Percentiles rank a stretch among this genome's conserved stretches.
Evolutionary conservation across 2,329 filamentous ascomycete species (phyloP).

Genomic region (Nigrograna mackinnonii): DNA sequence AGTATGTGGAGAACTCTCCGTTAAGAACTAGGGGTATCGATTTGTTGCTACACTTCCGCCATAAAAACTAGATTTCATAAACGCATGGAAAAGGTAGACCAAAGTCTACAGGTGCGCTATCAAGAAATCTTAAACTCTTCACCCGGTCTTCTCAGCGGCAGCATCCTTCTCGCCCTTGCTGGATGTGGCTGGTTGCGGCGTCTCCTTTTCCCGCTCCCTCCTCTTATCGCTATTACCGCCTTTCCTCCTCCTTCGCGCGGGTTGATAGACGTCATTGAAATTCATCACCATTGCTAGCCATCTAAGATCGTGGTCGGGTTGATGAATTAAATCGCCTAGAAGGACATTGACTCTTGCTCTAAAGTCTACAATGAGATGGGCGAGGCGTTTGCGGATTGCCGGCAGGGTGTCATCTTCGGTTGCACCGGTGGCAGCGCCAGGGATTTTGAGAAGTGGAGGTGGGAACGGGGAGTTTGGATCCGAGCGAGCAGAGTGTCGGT

Average conservation of each 20-base stretch:
- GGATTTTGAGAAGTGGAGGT: slow-evolving; percentile 39
- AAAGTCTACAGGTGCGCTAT: too few species aligned
- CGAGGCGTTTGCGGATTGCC: slow-evolving; percentile 73
- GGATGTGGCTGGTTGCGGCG: slow-evolving; percentile 9
- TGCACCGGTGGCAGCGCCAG: slow-evolving; percentile 14
- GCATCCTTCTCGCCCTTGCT: too few species aligned
- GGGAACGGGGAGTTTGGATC: slow-evolving; percentile 49
- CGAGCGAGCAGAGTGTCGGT: slow-evolving; percentile 22
- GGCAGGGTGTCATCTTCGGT: slow-evolving; percentile 69
- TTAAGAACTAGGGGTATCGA: too few species aligned
- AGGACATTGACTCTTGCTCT: slow-evolving; percentile 75
- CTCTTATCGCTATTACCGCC: not conserved
- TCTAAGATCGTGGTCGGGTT: slow-evolving; percentile 92
- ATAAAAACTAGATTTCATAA: too few species aligned
- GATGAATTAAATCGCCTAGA: slow-evolving; percentile 87
- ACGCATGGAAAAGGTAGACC: too few species aligned
- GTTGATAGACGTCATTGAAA: slow-evolving; percentile 95
- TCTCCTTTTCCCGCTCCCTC: slow-evolving; percentile 20
- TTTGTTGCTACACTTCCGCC: too few species aligned
- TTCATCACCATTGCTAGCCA: slow-evolving; percentile 98
- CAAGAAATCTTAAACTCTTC: too few species aligned
- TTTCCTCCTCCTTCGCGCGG: slow-evolving; percentile 65
- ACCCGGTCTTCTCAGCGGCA: too few species aligned
- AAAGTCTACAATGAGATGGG: slow-evolving; percentile 75
- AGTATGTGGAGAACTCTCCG: too few species aligned